phyloP scores from a whole-genome alignment of 371 early-diverging fungal species.

The Mucor irregularis region DNA sequence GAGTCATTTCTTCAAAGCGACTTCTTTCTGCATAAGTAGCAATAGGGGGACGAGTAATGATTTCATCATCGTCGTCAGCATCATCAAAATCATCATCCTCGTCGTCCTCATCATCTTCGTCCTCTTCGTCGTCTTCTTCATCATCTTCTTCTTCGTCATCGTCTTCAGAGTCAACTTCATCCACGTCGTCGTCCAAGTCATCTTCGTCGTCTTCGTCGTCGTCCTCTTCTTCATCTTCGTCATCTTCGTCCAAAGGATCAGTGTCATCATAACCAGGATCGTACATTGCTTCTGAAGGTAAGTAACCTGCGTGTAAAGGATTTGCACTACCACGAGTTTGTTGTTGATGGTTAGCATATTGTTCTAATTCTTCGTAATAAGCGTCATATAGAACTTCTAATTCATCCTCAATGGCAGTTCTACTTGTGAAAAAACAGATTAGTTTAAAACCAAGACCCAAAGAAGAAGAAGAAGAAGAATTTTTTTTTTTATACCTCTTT shows the following conservation, averaged over 20 bases:
- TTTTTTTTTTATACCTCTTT: conserved; percentile 62
- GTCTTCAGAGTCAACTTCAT: conserved; percentile 51
- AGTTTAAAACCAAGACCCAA: neutral
- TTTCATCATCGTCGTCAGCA: conserved; percentile 17
- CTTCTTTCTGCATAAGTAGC: conserved; percentile 21
- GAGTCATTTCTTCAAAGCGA: conserved; percentile 29
- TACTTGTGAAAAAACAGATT: conserved; percentile 24
- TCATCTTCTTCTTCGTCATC: conserved; percentile 50
- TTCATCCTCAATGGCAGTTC: conserved; percentile 90
- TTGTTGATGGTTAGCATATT: conserved; percentile 80
- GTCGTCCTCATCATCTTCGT: conserved; percentile 52
- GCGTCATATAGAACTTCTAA: conserved; percentile 89
- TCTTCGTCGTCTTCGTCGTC: conserved; percentile 28
- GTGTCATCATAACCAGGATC: conserved; percentile 19
- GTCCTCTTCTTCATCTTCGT: conserved; percentile 29
- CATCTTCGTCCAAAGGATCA: conserved; percentile 26
- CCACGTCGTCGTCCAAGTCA: conserved; percentile 31
- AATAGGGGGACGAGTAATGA: conserved; percentile 16
- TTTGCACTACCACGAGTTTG: conserved; percentile 35
- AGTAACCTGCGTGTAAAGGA: conserved; percentile 19
- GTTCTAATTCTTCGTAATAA: conserved; percentile 89
- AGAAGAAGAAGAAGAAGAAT: conserved; percentile 9
- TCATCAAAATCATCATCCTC: conserved; percentile 15
- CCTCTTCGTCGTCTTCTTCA: conserved; percentile 55
- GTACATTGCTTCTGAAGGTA: conserved; percentile 14